Evolutionary conservation across 2,329 filamentous ascomycete species (phyloP).

Genomic region (Lecanicillium sp.): DNA sequence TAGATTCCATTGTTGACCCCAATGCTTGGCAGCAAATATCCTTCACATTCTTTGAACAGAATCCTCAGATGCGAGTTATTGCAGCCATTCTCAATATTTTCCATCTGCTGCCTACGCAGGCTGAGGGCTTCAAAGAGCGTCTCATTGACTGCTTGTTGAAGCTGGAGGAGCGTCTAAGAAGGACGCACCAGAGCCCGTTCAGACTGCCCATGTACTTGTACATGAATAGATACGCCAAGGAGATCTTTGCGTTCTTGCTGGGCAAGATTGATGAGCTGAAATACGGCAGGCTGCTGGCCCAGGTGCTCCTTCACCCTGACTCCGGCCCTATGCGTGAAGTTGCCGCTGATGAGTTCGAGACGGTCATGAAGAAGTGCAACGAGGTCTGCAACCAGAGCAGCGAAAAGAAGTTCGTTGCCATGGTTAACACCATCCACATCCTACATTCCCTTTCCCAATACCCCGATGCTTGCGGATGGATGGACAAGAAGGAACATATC

Average conservation of each 20-base stretch:
- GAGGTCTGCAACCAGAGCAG: constrained; percentile 59
- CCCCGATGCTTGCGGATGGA: constrained; percentile 61
- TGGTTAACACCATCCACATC: constrained; percentile 83
- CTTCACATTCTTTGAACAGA: constrained; percentile 91
- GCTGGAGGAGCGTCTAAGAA: constrained; percentile 74
- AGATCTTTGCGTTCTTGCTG: constrained; percentile 78
- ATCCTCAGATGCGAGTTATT: constrained; percentile 87
- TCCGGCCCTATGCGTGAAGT: constrained; percentile 70
- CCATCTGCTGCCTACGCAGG: constrained; percentile 85
- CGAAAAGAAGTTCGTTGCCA: constrained; percentile 61
- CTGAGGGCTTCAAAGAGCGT: constrained; percentile 83
- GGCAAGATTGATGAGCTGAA: constrained; percentile 74
- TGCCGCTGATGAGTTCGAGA: constrained; percentile 66
- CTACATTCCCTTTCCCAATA: constrained; percentile 71
- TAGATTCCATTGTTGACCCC: constrained; percentile 82
- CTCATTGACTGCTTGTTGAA: constrained; percentile 87
- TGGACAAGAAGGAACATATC: constrained; percentile 58
- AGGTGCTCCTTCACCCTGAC: constrained; percentile 70
- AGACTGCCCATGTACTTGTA: constrained; percentile 85
- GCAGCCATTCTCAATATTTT: constrained; percentile 95
- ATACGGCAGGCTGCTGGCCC: constrained; percentile 86
- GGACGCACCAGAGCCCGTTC: constrained; percentile 90
- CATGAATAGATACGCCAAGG: constrained; percentile 84
- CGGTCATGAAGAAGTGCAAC: constrained; percentile 61
- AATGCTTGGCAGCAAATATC: constrained; percentile 79